Evolutionary conservation across 371 early-diverging fungal genomes (phyloP), one percentile per base, ranked within the genome.

Genomic region (Syncephalastrum contaminatum): DNA sequence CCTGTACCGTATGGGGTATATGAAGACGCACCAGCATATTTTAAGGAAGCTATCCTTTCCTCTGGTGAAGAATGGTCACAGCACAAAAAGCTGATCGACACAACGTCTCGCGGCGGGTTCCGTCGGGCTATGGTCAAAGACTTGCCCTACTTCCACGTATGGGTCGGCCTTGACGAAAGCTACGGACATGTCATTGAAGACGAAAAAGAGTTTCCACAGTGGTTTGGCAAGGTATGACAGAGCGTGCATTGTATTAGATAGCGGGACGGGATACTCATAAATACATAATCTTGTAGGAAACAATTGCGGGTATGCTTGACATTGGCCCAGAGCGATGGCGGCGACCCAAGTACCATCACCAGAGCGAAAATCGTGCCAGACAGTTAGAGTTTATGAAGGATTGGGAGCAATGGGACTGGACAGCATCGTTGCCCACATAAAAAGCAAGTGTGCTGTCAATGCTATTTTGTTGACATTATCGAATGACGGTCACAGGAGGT

Each of bases 171-270:
- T 2, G 88, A 94, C 56, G 80, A 86, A 40, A 95, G 98, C 1
- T 84, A 83, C 54, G 98, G 96, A 1, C 98, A 98, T 67, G 91
- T 96, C n/a, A 96, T 98, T 70, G 98, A 98, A 67, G 84, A 93
- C 42, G 59, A 80, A 0, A 81, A 87, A 22, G 61, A 70, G 27
- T 97, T 95, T 68, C 87, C 84, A 25, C 80, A 81, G 36, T 93
- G 88, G 85, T 93, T 96, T 74, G 95, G 92, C 18, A 82, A 78
- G 54, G 67, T 70, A 58, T 50, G 47, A 39, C 73, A 52, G 0
- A 8, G 1, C 5, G 10, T 12, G 10, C 50, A 64, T 61, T 59
- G 57, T 69, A 42, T 63, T 67, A 43, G 68, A 2, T 52, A 60
- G 15, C 60, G 53, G 44, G 4, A 22, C 43, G 13, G 16, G 52